Base-by-base conservation (phyloP, 2,329 filamentous ascomycete species). In the Biscogniauxia marginata region DNA sequence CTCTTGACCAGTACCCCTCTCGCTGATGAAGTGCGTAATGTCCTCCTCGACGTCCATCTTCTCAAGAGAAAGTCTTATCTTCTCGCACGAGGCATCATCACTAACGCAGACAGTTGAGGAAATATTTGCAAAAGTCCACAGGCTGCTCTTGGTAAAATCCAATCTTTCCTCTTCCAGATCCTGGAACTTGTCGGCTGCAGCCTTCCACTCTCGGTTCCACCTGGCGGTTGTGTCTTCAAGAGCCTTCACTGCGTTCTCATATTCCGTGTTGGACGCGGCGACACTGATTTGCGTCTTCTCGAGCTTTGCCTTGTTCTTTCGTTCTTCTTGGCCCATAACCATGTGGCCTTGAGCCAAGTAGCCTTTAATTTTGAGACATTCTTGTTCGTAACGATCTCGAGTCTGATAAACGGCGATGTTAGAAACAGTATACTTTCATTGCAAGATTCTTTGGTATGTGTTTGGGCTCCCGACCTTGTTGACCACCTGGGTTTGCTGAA, bases 301-400 rank as follows among this genome's bases (percentile, higher is more conserved):
- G 46, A 99, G 83, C 75, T 96, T 98, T 20, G 93, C 93, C 77
- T 99, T 99, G 75, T 99, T 99, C 77, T 96, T 97, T 23, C 95
- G 86, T 77, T 99, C 95, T 72, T 99, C 95, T 67, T 99, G 95
- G 13, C 95, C 95, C 95, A 99, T 99, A 56, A 99, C 95, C 95
- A 99, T 99, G 72, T 99, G 96, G 8, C 95, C 95, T 74, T 99
- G 95, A 3, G 96, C 95, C 4, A 99, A 84, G 70, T 99, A 99
- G 43, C 95, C 95, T 75, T 99, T 99, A 73, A 99, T 98, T 72
- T 96, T 95, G 46, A 99, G 81, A 71, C 93, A 98, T 66, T 99
- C 96, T 74, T 99, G 93, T 75, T 99, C 95, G 71, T 96, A 99
- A 50, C 89, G 88, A 75, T 99, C 95, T 63, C 95, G 85, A 16